Base-by-base conservation (phyloP, 331 rosid species). In the Malus hybrid region DNA sequence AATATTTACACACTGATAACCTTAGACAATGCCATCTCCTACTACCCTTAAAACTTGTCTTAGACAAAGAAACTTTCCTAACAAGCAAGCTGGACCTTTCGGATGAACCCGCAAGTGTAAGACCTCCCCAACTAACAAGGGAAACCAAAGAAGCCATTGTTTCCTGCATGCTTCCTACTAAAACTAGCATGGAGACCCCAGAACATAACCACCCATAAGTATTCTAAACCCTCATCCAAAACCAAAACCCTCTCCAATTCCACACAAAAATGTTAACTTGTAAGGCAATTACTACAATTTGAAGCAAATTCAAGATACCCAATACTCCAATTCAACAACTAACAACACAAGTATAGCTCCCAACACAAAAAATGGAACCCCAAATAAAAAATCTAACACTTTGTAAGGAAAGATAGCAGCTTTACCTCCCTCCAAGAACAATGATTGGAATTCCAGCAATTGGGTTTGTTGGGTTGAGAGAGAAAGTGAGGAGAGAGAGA, bases 1-100 rank as follows among this genome's bases (percentile, higher is more conserved):
- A 94, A 81, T 82, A 94, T 90, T 89, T 94, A 86, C 99, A 94
- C 56, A 92, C 87, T 57, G 99, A 87, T 81, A 90, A 78, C 22
- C 96, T 89, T 36, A 92, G 84, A 77, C 86, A 92, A 80, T 83
- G 95, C 96, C 97, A 92, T 75, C 85, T 83, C 81, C 82, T 90
- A 60, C 63, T 78, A 70, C 83, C 84, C 65, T 73, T 84, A 69
- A 75, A 83, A 20, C 80, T 87, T 77, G 88, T 87, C 80, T 81
- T 86, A 28, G 93, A 86, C 77, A 92, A 78, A 66, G 91, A 87
- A 76, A 90, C 95, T 68, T 93, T 89, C 83, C 88, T 84, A 74
- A 87, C 83, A 65, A 75, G 57, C 32, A 91, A 85, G 70, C 81
- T 89, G 14, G 90, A 81, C 89, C 85, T 88, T 39, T 90, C 91